Conservation (phyloP, 495 filamentous ascomycete species). For the Xylaria castorea region DNA sequence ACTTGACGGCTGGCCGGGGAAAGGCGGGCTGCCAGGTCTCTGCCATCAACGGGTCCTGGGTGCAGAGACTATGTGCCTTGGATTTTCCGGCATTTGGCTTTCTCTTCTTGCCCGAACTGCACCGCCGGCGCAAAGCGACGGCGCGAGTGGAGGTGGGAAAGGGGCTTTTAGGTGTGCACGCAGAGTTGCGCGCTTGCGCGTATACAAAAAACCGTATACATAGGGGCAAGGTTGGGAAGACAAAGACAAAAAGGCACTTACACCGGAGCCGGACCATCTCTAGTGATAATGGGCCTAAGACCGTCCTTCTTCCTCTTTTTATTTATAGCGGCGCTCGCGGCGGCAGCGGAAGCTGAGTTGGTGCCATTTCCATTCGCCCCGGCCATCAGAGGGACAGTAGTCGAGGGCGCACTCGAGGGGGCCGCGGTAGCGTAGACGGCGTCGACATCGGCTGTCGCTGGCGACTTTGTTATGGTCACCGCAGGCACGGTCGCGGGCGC, state of each 20-base stretch:
- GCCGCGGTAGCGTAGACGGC: conserved; percentile 5
- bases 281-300: conserved; percentile 89
- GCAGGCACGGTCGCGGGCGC: conserved; percentile 2
- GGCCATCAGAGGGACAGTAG: conserved; percentile 38
- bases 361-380: conserved; percentile 41
- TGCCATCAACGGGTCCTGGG: background rate
- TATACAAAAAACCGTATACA: conserved; percentile 21
- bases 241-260: conserved; percentile 46
- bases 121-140: background rate
- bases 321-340: conserved; percentile 51
- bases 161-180: too few relatives aligned
- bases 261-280: conserved; percentile 62
- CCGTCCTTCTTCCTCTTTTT: conserved; percentile 92
- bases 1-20: background rate
- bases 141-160: background rate
- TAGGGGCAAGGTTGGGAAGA: conserved; percentile 27
- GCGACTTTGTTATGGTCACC: conserved; percentile 31
- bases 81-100: background rate
- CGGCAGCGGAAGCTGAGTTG: conserved; percentile 32
- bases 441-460: conserved; percentile 30
- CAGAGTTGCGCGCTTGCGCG: conserved; percentile 23
- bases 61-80: background rate
- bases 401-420: conserved; percentile 26
- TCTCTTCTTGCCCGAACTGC: background rate
- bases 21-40: background rate